A percentile compares a stretch with the other conserved stretches of the same genome.
These are phyloP conservation scores for Neonectria faginata DNA, from an alignment of 2,329 filamentous ascomycete species.

Conservation along the genomic window DNA sequence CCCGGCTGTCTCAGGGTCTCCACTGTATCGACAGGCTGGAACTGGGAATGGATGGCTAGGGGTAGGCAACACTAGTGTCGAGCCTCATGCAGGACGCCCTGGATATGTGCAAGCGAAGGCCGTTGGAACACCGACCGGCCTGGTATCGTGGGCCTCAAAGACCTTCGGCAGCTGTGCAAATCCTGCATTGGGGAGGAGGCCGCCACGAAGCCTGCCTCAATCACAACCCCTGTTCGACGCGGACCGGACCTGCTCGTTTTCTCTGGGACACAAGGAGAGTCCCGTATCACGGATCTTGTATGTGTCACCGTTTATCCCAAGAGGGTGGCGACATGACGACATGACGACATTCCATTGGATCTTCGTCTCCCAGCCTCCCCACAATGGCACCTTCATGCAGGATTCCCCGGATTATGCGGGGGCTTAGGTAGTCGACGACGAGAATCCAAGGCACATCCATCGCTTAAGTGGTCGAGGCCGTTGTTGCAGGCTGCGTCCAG, in stretches of 20 bases:
- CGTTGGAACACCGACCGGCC: background rate
- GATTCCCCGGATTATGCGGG: constrained; percentile 1
- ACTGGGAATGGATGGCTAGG: background rate
- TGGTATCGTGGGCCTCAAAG: background rate
- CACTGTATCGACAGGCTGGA: background rate
- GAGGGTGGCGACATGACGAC: background rate
- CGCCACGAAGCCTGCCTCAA: background rate
- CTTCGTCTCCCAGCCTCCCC: background rate
- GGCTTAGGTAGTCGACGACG: background rate
- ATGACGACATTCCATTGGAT: background rate
- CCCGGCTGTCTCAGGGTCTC: background rate
- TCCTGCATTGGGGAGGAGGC: background rate
- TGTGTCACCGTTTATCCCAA: background rate
- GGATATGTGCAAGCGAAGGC: background rate
- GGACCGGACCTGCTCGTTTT: too few relatives aligned
- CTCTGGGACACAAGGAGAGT: background rate
- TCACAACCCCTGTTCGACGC: background rate
- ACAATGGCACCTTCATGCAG: background rate
- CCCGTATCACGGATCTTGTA: background rate
- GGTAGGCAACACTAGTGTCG: background rate
- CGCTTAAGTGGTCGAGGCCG: background rate
- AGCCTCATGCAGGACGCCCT: background rate
- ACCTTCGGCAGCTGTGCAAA: background rate
- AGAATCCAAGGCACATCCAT: background rate
- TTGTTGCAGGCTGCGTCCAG: background rate